phyloP scores from a whole-genome alignment of 257 asterid genomes.

The Thymus mandschuricus region DNA sequence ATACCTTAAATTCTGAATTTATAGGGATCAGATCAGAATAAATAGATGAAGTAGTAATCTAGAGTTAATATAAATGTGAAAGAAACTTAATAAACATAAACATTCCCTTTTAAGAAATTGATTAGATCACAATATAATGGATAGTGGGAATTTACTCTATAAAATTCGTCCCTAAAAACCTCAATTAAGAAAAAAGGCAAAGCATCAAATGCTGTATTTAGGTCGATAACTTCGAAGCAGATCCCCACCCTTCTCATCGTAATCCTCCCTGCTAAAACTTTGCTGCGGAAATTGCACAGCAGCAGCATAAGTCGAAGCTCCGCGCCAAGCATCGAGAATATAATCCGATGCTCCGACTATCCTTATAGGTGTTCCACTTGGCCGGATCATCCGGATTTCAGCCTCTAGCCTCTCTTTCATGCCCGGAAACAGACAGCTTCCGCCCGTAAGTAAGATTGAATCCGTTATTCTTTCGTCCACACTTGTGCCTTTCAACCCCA shows the following conservation, averaged over 20 bases:
- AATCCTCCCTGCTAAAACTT: slow-evolving; percentile 81
- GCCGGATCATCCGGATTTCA: slow-evolving; percentile 77
- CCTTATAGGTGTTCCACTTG: slow-evolving; percentile 77
- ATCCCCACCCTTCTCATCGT: slow-evolving; percentile 91
- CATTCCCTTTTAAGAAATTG: too few species aligned
- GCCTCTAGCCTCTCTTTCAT: slow-evolving; percentile 80
- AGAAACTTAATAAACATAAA: too few species aligned
- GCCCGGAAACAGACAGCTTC: slow-evolving; percentile 85
- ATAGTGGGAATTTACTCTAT: neutral
- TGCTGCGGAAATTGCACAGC: slow-evolving; percentile 60
- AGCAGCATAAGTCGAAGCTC: slow-evolving; percentile 81
- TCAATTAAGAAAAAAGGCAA: too few species aligned
- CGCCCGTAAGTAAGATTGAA: slow-evolving; percentile 89
- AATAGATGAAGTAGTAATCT: too few species aligned
- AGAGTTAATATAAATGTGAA: too few species aligned
- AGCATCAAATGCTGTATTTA: slow-evolving; percentile 51
- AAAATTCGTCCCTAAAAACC: neutral
- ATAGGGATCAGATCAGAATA: too few species aligned
- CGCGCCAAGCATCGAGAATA: slow-evolving; percentile 91
- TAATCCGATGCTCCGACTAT: slow-evolving; percentile 69
- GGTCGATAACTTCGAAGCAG: slow-evolving; percentile 72
- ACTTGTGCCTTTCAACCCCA: slow-evolving; percentile 46
- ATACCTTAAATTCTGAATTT: too few species aligned
- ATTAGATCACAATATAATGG: too few species aligned
- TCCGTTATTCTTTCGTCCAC: slow-evolving; percentile 65